Evolutionary conservation across 306 rosid species (phyloP).

Genomic region (Hippophae tibetana): DNA sequence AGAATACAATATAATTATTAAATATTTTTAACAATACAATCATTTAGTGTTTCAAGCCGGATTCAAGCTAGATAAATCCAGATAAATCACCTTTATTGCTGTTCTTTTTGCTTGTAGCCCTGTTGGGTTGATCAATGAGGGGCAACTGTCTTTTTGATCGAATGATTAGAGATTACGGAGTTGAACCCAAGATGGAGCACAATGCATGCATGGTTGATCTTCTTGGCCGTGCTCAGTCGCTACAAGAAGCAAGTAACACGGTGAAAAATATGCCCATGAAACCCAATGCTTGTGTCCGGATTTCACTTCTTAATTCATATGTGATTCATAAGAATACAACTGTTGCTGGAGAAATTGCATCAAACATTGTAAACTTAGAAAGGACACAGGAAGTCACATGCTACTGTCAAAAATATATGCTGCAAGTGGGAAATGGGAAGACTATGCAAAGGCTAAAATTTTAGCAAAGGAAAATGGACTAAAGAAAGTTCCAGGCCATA

Average conservation of each 20-base stretch:
- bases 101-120: slow-evolving; percentile 83
- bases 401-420: slow-evolving; percentile 74
- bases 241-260: slow-evolving; percentile 58
- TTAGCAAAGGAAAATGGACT: slow-evolving; percentile 62
- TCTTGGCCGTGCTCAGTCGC: slow-evolving; percentile 66
- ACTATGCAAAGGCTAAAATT: slow-evolving; percentile 63
- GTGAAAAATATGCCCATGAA: slow-evolving; percentile 57
- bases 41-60: too few species aligned
- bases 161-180: slow-evolving; percentile 40
- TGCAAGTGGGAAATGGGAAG: slow-evolving; percentile 75
- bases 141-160: slow-evolving; percentile 37
- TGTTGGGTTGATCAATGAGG: slow-evolving; percentile 55
- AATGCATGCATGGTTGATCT: slow-evolving; percentile 81
- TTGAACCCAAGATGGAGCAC: slow-evolving; percentile 69
- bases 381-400: slow-evolving; percentile 53
- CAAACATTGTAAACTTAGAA: slow-evolving; percentile 35
- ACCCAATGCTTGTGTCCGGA: slow-evolving; percentile 72
- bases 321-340: slow-evolving; percentile 53
- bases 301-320: slow-evolving; percentile 67
- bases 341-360: slow-evolving; percentile 46
- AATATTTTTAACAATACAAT: too few species aligned
- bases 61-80: too few species aligned
- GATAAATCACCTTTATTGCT: slow-evolving; percentile 60
- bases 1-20: too few species aligned
- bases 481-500: slow-evolving; percentile 57